These are phyloP conservation scores for Paramecium tetraurelia DNA, from an alignment of 73 alveolate species.

Conservation along the genomic window DNA sequence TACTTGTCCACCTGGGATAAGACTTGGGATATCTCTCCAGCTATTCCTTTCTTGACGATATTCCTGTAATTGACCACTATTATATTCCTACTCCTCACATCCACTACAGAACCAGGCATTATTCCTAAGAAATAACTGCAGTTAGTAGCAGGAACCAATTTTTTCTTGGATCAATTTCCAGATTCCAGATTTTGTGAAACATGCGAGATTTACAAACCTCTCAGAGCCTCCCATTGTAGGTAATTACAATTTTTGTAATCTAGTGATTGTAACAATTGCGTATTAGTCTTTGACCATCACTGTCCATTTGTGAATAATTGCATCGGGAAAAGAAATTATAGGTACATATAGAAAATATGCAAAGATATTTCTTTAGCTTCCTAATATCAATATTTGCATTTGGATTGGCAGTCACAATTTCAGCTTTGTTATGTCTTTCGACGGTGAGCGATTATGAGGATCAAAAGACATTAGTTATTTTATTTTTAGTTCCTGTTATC, in stretches of 20 bases:
- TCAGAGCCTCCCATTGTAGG: slow-evolving; percentile 84
- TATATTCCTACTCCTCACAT: slow-evolving; percentile 39
- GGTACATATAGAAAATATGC: slow-evolving; percentile 12
- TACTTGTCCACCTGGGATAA: background rate
- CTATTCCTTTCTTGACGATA: slow-evolving; percentile 32
- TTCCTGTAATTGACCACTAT: slow-evolving; percentile 4
- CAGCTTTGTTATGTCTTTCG: background rate
- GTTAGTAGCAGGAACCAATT: background rate
- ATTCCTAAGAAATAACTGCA: slow-evolving; percentile 64
- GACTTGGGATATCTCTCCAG: slow-evolving; percentile 57
- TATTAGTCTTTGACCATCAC: slow-evolving; percentile 86
- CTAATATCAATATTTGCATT: background rate
- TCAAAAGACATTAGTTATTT: background rate
- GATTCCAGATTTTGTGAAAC: slow-evolving; percentile 66
- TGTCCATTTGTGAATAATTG: slow-evolving; percentile 86
- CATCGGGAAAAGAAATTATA: slow-evolving; percentile 86
- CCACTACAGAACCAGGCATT: slow-evolving; percentile 66
- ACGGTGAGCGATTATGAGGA: background rate
- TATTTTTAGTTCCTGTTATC: slow-evolving; percentile 19
- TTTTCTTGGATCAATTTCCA: background rate
- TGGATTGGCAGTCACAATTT: background rate
- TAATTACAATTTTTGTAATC: background rate
- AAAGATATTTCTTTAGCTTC: slow-evolving; percentile 28
- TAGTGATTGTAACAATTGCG: slow-evolving; percentile 84
- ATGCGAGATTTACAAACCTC: slow-evolving; percentile 84